phyloP scores from a whole-genome alignment of 495 filamentous ascomycete species.

The Pseudevernia furfuracea region DNA sequence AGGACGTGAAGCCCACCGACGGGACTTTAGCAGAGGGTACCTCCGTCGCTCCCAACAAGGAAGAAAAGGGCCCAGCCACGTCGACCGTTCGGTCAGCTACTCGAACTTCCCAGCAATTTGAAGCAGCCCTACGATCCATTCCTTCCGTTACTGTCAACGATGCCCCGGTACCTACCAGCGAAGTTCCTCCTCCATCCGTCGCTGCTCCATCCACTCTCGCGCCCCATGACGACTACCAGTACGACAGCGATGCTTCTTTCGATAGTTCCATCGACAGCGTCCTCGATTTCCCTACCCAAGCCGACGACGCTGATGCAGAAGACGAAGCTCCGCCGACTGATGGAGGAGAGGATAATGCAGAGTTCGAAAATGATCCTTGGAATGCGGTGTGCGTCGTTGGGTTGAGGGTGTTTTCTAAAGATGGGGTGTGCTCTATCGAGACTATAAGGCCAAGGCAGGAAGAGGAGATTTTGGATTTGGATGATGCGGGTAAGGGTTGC shows the following conservation, averaged over 20 bases:
- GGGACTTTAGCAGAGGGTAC: not conserved
- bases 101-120: not conserved
- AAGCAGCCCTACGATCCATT: conserved; percentile 10
- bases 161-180: not conserved
- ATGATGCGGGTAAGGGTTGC: conserved; percentile 40
- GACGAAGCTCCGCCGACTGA: not conserved
- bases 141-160: conserved; percentile 21
- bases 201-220: conserved; percentile 15
- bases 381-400: conserved; percentile 80
- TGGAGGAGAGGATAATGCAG: conserved; percentile 30
- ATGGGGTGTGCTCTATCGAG: conserved; percentile 45
- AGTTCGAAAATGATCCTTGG: conserved; percentile 61
- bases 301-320: conserved; percentile 30
- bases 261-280: conserved; percentile 25
- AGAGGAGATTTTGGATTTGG: conserved; percentile 45
- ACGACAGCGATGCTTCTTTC: conserved; percentile 29
- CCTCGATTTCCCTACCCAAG: conserved; percentile 32
- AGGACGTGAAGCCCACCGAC: not conserved
- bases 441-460: conserved; percentile 47
- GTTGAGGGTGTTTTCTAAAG: conserved; percentile 62
- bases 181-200: conserved; percentile 4
- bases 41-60: not conserved
- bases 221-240: conserved; percentile 22
- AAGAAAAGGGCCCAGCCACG: not conserved
- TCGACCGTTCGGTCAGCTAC: not conserved